A percentile compares a stretch with the other conserved stretches of the same genome.
Conservation (phyloP, 441 rosid species). For the Manihot esculenta region DNA sequence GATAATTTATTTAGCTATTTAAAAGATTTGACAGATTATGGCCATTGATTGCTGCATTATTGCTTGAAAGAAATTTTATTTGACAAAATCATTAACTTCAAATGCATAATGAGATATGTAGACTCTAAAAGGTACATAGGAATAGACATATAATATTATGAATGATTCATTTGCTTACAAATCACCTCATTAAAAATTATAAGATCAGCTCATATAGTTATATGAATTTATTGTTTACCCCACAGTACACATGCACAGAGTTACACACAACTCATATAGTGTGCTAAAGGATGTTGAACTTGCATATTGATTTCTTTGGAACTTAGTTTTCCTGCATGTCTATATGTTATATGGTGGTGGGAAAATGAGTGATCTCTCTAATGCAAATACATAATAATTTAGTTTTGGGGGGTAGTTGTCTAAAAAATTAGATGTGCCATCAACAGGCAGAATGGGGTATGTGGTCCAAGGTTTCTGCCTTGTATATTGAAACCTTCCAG, state of each 20-base stretch:
- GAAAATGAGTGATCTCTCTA: neutral
- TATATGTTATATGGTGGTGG: neutral
- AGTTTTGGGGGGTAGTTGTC: neutral
- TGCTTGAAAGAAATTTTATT: neutral
- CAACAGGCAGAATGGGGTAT: conserved; percentile 3
- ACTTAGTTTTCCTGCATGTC: neutral
- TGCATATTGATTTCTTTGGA: neutral
- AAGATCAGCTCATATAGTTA: neutral
- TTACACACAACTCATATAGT: no score
- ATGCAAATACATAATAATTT: no score
- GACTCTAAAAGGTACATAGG: neutral
- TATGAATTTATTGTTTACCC: no score
- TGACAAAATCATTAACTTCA: neutral
- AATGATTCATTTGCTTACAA: neutral
- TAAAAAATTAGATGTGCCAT: conserved; percentile 6
- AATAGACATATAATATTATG: neutral
- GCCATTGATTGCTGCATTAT: neutral
- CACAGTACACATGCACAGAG: no score
- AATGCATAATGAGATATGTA: neutral
- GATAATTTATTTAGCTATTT: neutral
- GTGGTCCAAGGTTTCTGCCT: neutral
- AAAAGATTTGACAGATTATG: neutral
- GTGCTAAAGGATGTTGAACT: neutral
- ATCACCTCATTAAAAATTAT: neutral
- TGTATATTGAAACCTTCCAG: neutral